These are phyloP conservation scores for Bolboschoenus planiculmis DNA, from an alignment of 176 grass and related monocot genomes.

Conservation along the genomic window DNA sequence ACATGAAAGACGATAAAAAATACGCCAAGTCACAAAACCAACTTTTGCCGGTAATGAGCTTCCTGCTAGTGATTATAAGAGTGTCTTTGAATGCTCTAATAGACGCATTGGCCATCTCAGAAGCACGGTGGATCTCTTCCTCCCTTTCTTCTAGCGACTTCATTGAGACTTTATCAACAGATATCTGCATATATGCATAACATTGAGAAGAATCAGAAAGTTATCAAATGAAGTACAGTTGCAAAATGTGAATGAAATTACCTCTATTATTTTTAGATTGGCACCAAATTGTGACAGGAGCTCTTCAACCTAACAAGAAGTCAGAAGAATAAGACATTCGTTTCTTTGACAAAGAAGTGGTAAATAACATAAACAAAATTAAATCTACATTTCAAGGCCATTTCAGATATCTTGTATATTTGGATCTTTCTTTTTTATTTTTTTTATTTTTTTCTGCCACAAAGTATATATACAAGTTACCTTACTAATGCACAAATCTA, in stretches of 20 bases:
- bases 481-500: background rate
- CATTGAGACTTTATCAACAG: conserved; percentile 80
- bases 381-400: background rate
- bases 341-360: conserved; percentile 18
- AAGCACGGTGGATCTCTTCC: conserved; percentile 60
- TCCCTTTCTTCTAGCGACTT: conserved; percentile 63
- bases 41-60: conserved; percentile 90
- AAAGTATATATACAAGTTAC: background rate
- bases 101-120: conserved; percentile 70
- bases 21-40: background rate
- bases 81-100: conserved; percentile 76
- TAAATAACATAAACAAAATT: background rate
- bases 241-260: conserved; percentile 31
- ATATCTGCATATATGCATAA: conserved; percentile 44
- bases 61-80: conserved; percentile 74
- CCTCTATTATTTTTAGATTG: conserved; percentile 71
- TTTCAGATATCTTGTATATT: background rate
- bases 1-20: background rate
- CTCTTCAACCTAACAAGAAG: conserved; percentile 65
- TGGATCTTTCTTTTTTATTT: background rate
- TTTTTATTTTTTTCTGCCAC: background rate
- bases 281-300: conserved; percentile 45
- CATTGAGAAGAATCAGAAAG: conserved; percentile 12
- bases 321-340: background rate
- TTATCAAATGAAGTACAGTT: background rate